These are phyloP conservation scores for Populus davidiana DNA, from an alignment of 345 rosid genomes.

Conservation along the genomic window DNA sequence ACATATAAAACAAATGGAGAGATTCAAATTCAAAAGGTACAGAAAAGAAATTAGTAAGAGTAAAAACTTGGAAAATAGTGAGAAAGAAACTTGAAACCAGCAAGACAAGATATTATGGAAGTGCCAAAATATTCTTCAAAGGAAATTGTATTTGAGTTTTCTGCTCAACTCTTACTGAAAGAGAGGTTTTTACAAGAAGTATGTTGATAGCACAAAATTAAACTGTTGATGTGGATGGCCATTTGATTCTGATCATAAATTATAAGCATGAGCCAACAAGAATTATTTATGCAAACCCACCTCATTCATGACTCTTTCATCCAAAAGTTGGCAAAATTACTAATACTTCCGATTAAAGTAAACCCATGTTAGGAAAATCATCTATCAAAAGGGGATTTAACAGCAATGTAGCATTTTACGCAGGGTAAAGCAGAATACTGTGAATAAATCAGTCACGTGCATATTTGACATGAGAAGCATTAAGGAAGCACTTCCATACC, in stretches of 20 bases:
- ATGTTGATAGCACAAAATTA: background rate
- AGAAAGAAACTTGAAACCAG: background rate
- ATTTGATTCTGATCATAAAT: background rate
- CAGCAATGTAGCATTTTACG: background rate
- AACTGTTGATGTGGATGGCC: background rate
- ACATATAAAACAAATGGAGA: background rate
- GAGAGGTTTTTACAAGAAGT: background rate
- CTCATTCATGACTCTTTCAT: background rate
- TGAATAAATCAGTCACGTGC: background rate
- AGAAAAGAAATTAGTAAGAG: background rate
- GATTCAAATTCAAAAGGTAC: background rate
- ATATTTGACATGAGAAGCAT: background rate
- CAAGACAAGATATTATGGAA: background rate
- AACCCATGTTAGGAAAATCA: background rate
- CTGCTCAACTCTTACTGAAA: background rate
- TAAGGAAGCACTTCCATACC: slow-evolving; percentile 39
- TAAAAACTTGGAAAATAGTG: background rate
- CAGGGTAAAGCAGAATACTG: background rate
- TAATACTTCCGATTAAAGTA: background rate
- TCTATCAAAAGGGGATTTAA: background rate
- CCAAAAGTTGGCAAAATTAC: background rate
- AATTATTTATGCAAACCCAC: background rate
- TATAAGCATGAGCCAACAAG: background rate
- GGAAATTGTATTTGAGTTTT: background rate
- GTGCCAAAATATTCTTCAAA: background rate